Conservation (phyloP, 2,329 filamentous ascomycete genomes). For the Aspergillus uvarum region DNA sequence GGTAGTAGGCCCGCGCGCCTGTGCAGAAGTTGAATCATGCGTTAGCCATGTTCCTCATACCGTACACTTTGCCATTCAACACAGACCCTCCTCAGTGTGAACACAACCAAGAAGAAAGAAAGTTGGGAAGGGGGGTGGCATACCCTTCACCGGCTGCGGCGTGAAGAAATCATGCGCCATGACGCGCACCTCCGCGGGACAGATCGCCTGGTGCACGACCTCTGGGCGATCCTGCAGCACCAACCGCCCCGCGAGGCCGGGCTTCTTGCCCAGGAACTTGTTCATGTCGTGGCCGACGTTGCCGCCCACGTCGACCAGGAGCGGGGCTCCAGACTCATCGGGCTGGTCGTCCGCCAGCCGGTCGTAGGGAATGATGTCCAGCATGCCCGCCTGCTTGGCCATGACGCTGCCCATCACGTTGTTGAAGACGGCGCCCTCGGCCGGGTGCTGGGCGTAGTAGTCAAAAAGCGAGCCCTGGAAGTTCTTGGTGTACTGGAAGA, state of each 20-base stretch:
- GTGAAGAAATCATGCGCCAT: conserved; percentile 11
- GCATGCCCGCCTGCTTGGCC: conserved; percentile 5
- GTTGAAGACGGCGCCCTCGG: conserved; percentile 4
- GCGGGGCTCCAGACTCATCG: background rate
- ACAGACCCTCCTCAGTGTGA: no score
- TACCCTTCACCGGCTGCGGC: conserved; percentile 4
- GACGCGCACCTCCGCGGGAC: background rate
- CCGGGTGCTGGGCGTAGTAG: background rate
- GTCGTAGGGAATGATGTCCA: background rate
- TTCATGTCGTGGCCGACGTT: conserved; percentile 7
- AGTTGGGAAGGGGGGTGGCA: background rate
- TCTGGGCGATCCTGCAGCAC: conserved; percentile 2
- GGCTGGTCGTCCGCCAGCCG: background rate
- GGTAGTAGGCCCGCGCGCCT: conserved; percentile 32
- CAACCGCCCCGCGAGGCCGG: background rate
- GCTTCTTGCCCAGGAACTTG: background rate
- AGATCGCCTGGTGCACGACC: conserved; percentile 1
- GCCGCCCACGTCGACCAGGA: conserved; percentile 2
- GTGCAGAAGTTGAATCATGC: background rate
- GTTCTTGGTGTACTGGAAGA: conserved; percentile 6
- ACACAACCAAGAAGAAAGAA: background rate
- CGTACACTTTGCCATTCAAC: background rate
- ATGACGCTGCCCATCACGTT: conserved; percentile 5
- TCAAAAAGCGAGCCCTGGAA: background rate
- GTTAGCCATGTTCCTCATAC: background rate